Percentiles rank a stretch among this genome's conserved stretches.
phyloP scores from a whole-genome alignment of 2,329 filamentous ascomycete genomes.

The Pseudopyricularia javanii region DNA sequence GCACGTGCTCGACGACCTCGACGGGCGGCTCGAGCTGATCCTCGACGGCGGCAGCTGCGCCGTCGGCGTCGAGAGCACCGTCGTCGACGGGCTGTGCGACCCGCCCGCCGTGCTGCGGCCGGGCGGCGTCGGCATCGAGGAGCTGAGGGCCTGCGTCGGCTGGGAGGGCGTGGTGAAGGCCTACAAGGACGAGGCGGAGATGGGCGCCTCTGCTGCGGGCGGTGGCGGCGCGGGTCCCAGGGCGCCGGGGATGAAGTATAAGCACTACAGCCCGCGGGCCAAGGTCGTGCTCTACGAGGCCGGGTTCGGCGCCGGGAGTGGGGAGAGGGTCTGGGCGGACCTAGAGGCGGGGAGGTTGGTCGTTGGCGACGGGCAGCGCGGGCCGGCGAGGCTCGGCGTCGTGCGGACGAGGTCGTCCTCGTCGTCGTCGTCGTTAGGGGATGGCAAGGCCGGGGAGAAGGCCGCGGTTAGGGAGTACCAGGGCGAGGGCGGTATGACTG shows the following conservation, averaged over 20 bases:
- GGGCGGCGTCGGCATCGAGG: slow-evolving; percentile 75
- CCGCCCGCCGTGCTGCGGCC: slow-evolving; percentile 78
- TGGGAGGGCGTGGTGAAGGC: slow-evolving; percentile 71
- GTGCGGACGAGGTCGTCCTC: slow-evolving; percentile 45
- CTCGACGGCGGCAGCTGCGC: slow-evolving; percentile 77
- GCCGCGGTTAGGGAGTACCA: slow-evolving; percentile 21
- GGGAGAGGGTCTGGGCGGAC: slow-evolving; percentile 14
- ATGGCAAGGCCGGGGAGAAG: slow-evolving; percentile 11
- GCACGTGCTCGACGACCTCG: slow-evolving; percentile 77
- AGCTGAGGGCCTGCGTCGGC: slow-evolving; percentile 59
- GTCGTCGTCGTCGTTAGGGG: too few species aligned
- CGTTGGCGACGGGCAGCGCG: slow-evolving; percentile 4
- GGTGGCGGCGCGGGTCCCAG: slow-evolving; percentile 41
- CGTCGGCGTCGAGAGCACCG: too few species aligned
- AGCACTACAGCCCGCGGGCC: slow-evolving; percentile 90
- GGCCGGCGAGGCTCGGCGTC: slow-evolving; percentile 27
- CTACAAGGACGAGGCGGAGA: slow-evolving; percentile 65
- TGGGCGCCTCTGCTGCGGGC: slow-evolving; percentile 31
- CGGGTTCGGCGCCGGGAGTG: slow-evolving; percentile 14
- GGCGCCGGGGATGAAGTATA: slow-evolving; percentile 97
- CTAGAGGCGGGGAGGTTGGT: slow-evolving; percentile 9
- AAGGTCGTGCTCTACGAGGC: slow-evolving; percentile 73
- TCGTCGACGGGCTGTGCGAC: slow-evolving; percentile 76
- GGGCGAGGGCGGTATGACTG: slow-evolving; percentile 20
- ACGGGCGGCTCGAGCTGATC: slow-evolving; percentile 73